Evolutionary conservation across 1,284 basidiomycete species (phyloP), one percentile per base, ranked within the genome.

Genomic region (Ceratobasidium theobromae): DNA sequence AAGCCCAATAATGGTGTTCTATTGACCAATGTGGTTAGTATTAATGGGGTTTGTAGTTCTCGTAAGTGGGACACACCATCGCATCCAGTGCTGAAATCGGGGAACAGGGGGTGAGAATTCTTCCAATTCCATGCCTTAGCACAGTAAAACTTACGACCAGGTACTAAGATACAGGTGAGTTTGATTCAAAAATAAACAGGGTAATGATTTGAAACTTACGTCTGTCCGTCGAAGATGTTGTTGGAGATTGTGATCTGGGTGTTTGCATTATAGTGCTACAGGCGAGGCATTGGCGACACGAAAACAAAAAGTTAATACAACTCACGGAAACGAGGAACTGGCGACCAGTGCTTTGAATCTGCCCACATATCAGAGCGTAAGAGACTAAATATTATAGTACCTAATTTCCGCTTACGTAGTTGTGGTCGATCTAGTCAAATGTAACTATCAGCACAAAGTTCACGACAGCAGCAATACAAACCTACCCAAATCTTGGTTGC

Each of bases 281-380:
- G 35, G 16, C 27, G 25, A 38, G 8, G 35, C 8, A 16, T 38
- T 8, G 16, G 35, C 35, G 9, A 38, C 16, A 38, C 16, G 30
- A 27, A 30, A 40, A 4, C 21, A 30, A 1, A 21, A 27, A 46
- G 28, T 18, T 30, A 18, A 30, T 3, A 28, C 43, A 11, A 32
- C 57, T 25, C 48, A 60, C 64, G 45, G 75, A 77, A 9, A 70
- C 73, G 28, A 75, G 70, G 67, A 75, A 71, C 52, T 75, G 74
- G 1, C 74, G 67, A n/a, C 73, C 74, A 33, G 74, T 70, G 54
- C 71, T 73, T 67, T 68, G 66, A 62, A 73, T 70, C 64, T 66
- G 41, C 23, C 25, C 30, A 28, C 1, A 53, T 4, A 18, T 38
- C 8, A 25, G 18, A 45, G 11, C 21, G 46, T 38, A 35, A 32